A percentile compares a stretch with the other conserved stretches of the same genome.
Conservation (phyloP, 2,329 filamentous ascomycete genomes). For the Colletotrichum acutatum region DNA sequence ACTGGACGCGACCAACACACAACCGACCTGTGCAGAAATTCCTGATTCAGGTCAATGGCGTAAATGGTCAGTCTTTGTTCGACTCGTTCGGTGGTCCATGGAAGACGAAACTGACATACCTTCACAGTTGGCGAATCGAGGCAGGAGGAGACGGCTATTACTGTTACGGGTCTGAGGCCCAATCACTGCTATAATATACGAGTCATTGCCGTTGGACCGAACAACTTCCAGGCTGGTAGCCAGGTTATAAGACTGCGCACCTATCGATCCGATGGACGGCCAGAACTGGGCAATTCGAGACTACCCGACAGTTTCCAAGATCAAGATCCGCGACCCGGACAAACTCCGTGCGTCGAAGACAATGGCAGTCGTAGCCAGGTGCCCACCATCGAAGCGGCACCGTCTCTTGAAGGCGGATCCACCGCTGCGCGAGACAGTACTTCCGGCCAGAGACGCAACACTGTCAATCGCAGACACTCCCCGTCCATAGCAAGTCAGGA, state of each 20-base stretch:
- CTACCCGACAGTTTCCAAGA: slow-evolving; percentile 66
- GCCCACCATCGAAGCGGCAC: slow-evolving; percentile 70
- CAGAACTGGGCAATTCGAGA: slow-evolving; percentile 67
- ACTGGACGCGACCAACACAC: slow-evolving; percentile 82
- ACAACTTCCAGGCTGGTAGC: slow-evolving; percentile 93
- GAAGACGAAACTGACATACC: neutral
- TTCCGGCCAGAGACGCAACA: slow-evolving; percentile 66
- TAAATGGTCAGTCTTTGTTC: slow-evolving; percentile 73
- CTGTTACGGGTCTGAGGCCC: slow-evolving; percentile 87
- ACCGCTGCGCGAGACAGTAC: slow-evolving; percentile 74
- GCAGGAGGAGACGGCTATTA: slow-evolving; percentile 86
- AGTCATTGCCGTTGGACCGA: slow-evolving; percentile 89
- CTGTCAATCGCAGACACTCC: slow-evolving; percentile 79
- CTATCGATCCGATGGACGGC: slow-evolving; percentile 71
- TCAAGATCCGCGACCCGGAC: slow-evolving; percentile 54
- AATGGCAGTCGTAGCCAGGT: slow-evolving; percentile 59
- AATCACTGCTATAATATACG: slow-evolving; percentile 93
- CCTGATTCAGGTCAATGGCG: slow-evolving; percentile 91
- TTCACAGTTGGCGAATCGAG: slow-evolving; percentile 81
- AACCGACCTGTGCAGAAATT: slow-evolving; percentile 83
- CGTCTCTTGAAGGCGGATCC: slow-evolving; percentile 69
- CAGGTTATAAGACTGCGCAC: slow-evolving; percentile 87
- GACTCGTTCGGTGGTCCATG: neutral
- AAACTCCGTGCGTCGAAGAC: slow-evolving; percentile 49
- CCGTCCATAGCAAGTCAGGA: slow-evolving; percentile 49